Base-by-base conservation (phyloP, 768 basidiomycete species). In the Kwoniella sp. region DNA sequence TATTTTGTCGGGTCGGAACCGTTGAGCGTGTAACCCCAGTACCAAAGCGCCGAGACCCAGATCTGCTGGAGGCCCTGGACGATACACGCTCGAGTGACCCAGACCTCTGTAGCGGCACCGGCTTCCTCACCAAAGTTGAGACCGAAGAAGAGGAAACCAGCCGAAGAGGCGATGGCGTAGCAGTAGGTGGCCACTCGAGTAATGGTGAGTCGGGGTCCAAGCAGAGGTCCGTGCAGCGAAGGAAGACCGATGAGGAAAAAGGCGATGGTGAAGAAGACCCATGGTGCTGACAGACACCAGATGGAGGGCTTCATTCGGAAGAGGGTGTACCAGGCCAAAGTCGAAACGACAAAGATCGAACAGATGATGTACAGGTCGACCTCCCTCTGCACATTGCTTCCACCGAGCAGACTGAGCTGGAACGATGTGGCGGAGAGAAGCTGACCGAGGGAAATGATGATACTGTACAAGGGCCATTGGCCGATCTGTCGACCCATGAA, bases 121-220 rank as follows among this genome's bases (percentile, higher is more conserved):
- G 90, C 91, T 80, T 93, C 91, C 77, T 95, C 91, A 73, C 91
- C 91, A 71, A 95, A 95, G 75, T 95, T 95, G 57, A 92, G 80
- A 67, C 90, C 91, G 66, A 95, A 95, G 81, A 89, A 92, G 42
- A 83, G 77, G 80, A 93, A 95, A 10, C 88, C 85, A 26, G 88
- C 91, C 11, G 90, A 85, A n/a, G 91, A 93, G 17, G 86, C 90
- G 43, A 89, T 74, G 26, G 90, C 91, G 76, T 95, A 95, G 38
- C 63, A 82, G 89, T 90, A 93, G 1, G 88, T 90, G 10, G 91
- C 89, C 20, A 82, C 76, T 67, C 83, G 85, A 22, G 87, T 79
- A 22, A 95, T 76, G 38, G 80, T 79, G n/a, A 79, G 77, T 59
- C 88, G 87, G 4, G 83, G 79, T 1, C 78, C 76, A 23, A 79